Percentiles rank a stretch among this genome's conserved stretches.
These are phyloP conservation scores for Scleroderma bovista DNA, from an alignment of 768 basidiomycete species.

Conservation along the genomic window DNA sequence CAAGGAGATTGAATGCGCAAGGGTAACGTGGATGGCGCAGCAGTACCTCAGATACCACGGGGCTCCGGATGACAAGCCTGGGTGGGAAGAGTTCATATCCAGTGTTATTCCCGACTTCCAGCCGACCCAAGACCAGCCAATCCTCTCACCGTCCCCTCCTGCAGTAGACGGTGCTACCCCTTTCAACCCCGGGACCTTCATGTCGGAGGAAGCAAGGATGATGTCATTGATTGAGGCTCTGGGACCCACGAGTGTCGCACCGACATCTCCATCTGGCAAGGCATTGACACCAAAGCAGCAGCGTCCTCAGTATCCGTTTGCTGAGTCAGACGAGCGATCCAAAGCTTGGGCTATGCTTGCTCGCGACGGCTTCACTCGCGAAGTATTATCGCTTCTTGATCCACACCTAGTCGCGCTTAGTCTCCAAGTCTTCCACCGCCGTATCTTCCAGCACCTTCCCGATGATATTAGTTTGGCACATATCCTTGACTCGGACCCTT, in stretches of 20 bases:
- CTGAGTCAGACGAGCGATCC: conserved; percentile 18
- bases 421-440: conserved; percentile 56
- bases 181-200: conserved; percentile 47
- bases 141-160: conserved; percentile 27
- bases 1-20: conserved; percentile 33
- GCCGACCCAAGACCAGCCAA: conserved; percentile 30
- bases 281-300: conserved; percentile 19
- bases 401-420: conserved; percentile 56
- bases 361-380: conserved; percentile 62
- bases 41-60: conserved; percentile 62
- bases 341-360: conserved; percentile 51
- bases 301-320: conserved; percentile 13
- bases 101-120: conserved; percentile 43
- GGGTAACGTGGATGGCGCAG: conserved; percentile 60
- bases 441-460: conserved; percentile 45
- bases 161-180: no score
- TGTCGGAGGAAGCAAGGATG: conserved; percentile 38
- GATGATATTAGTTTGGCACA: conserved; percentile 47
- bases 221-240: conserved; percentile 45
- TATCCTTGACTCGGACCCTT: conserved; percentile 31
- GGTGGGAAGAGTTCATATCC: conserved; percentile 56
- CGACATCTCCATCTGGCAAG: conserved; percentile 20
- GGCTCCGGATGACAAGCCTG: conserved; percentile 40
- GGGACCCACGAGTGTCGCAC: conserved; percentile 12
- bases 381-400: conserved; percentile 60